phyloP scores from a whole-genome alignment of 2,329 filamentous ascomycete genomes.

The Aureobasidium subglaciale region DNA sequence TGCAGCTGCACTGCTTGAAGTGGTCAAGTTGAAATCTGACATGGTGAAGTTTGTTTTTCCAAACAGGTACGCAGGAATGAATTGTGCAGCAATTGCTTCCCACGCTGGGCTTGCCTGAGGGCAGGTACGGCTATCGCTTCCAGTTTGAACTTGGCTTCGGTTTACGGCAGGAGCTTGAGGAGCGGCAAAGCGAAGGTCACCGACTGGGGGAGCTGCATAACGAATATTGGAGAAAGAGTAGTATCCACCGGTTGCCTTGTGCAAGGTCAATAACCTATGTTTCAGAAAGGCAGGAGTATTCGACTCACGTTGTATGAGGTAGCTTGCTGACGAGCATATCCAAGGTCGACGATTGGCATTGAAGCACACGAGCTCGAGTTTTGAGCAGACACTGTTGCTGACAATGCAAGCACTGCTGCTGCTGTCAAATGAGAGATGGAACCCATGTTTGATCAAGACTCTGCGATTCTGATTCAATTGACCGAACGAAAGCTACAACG shows the following conservation, averaged over 20 bases:
- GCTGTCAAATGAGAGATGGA: background rate
- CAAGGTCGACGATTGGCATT: constrained; percentile 45
- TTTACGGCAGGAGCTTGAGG: constrained; percentile 38
- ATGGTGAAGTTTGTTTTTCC: constrained; percentile 20
- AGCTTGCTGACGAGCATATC: constrained; percentile 47
- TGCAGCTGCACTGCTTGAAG: constrained; percentile 12
- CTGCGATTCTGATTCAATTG: background rate
- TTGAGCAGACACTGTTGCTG: background rate
- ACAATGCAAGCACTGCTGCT: background rate
- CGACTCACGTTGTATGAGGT: constrained; percentile 36
- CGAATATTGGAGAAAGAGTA: constrained; percentile 48
- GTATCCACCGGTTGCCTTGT: constrained; percentile 18
- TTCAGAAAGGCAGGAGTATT: background rate
- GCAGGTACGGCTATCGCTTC: constrained; percentile 37
- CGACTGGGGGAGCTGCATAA: constrained; percentile 48
- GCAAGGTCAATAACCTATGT: background rate
- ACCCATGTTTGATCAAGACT: background rate
- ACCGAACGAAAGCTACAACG: background rate
- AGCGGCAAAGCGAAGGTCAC: constrained; percentile 44
- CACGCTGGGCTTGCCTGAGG: constrained; percentile 42
- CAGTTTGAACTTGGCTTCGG: constrained; percentile 40
- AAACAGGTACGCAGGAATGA: constrained; percentile 28
- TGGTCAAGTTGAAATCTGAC: constrained; percentile 17
- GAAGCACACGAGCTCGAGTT: constrained; percentile 2
- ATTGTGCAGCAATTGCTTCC: constrained; percentile 30